These are phyloP conservation scores for Wickerhamomyces chambardii DNA, from an alignment of 805 yeast species.

Conservation along the genomic window DNA sequence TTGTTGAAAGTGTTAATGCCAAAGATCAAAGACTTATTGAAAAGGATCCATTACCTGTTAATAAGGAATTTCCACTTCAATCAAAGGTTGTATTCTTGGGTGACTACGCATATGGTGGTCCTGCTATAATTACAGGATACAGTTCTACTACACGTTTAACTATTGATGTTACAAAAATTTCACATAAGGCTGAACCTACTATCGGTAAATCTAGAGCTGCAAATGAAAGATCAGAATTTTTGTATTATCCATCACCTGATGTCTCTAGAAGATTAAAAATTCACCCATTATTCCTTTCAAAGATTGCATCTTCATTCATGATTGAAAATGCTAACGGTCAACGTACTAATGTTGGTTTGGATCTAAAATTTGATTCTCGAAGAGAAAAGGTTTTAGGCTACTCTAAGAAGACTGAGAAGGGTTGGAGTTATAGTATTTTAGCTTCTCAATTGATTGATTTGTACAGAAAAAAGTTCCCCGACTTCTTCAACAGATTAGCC, in stretches of 20 bases:
- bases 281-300: conserved; percentile 61
- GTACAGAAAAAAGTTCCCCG: conserved; percentile 55
- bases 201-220: conserved; percentile 55
- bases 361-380: conserved; percentile 72
- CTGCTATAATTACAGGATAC: conserved; percentile 59
- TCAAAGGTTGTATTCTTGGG: conserved; percentile 75
- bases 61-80: conserved; percentile 71
- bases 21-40: conserved; percentile 69
- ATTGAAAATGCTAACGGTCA: conserved; percentile 44
- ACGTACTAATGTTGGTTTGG: conserved; percentile 68
- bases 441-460: conserved; percentile 60
- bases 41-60: conserved; percentile 67
- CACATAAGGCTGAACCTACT: conserved; percentile 44
- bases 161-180: conserved; percentile 42
- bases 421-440: conserved; percentile 79
- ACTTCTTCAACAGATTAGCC: conserved; percentile 33
- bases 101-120: conserved; percentile 80
- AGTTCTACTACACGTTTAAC: conserved; percentile 34
- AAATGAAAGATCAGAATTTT: conserved; percentile 44
- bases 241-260: conserved; percentile 57
- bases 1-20: conserved; percentile 67
- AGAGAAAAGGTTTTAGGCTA: conserved; percentile 84
- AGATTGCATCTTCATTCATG: conserved; percentile 65
- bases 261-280: conserved; percentile 50
- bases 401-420: conserved; percentile 51